phyloP scores from a whole-genome alignment of 345 rosid species.

The Murraya koenigii region DNA sequence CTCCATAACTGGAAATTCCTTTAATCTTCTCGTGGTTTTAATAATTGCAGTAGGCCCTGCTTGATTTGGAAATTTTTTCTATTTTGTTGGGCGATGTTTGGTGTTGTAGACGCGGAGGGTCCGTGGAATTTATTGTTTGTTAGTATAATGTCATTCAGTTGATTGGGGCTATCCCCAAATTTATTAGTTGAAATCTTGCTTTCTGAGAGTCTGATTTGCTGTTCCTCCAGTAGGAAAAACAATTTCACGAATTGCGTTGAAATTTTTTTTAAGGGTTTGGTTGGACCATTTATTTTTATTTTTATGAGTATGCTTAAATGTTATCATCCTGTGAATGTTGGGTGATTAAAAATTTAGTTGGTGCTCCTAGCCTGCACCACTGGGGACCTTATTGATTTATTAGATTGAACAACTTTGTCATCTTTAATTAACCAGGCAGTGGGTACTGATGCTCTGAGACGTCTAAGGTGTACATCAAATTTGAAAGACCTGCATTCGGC shows the following conservation, averaged over 20 bases:
- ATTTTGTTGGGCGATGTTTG: no score
- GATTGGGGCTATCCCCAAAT: not conserved
- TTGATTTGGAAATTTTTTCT: not conserved
- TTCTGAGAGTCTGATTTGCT: not conserved
- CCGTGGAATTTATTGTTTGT: not conserved
- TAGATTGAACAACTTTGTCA: not conserved
- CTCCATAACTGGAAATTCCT: not conserved
- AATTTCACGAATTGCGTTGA: not conserved
- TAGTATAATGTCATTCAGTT: not conserved
- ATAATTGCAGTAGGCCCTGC: not conserved
- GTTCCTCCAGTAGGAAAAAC: not conserved
- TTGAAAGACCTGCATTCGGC: slow-evolving; percentile 53
- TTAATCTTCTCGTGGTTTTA: not conserved
- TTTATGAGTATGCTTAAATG: not conserved
- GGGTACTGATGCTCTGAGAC: slow-evolving; percentile 56
- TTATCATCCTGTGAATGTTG: not conserved
- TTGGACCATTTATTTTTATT: not conserved
- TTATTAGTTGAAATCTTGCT: not conserved
- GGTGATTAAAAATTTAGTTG: not conserved
- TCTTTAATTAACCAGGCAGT: slow-evolving; percentile 41
- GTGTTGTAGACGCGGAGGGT: no score
- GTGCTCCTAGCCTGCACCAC: not conserved
- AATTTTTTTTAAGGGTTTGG: not conserved
- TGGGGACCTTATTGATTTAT: not conserved
- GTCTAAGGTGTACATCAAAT: slow-evolving; percentile 52